Evolutionary conservation across 2,329 filamentous ascomycete species (phyloP), one percentile per base, ranked within the genome.

Genomic region (Aspergillus ibericus): DNA sequence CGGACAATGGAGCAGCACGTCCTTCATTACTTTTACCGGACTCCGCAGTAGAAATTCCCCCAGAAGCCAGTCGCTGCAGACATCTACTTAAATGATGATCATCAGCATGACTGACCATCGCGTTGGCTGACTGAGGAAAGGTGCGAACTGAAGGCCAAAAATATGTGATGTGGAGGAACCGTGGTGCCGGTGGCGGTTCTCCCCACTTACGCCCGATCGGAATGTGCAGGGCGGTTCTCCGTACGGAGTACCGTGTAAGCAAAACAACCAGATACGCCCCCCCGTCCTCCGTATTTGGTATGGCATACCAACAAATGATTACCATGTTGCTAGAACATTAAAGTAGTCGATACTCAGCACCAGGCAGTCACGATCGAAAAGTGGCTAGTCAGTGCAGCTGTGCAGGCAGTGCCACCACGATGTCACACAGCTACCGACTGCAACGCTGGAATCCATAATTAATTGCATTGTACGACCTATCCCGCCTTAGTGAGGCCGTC

Each of bases 111-210:
- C 44, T 15, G 44, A 48, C 25, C 27, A 48, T 48, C 44, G 44
- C 27, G 44, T 16, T 48, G n/a, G 8, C 25, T 29, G 22, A n/a
- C 44, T 32, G 22, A 48, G 44, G 25, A 29, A 29, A 47, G 44
- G 44, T 29, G 44, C 25, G 25, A 15, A 29, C 25, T 29, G n/a
- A 29, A 48, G 25, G 32, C 44, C 44, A 48, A 48, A 47, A 48
- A 48, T 48, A 48, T 48, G 44, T 48, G 25, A 16, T 48, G 44
- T 48, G 44, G 44, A 48, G 44, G 27, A 48, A 48, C 44, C 44
- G 25, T 48, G 44, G 44, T 48, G 44, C 25, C 27, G 44, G 44
- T 48, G 44, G 44, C 44, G 44, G 44, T 48, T 48, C 44, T 48
- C 44, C 44, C 44, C 44, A 48, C 44, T 48, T 48, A 25, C 44